Base-by-base conservation (phyloP, 2,329 filamentous ascomycete genomes). In the Ophiostoma piceae region DNA sequence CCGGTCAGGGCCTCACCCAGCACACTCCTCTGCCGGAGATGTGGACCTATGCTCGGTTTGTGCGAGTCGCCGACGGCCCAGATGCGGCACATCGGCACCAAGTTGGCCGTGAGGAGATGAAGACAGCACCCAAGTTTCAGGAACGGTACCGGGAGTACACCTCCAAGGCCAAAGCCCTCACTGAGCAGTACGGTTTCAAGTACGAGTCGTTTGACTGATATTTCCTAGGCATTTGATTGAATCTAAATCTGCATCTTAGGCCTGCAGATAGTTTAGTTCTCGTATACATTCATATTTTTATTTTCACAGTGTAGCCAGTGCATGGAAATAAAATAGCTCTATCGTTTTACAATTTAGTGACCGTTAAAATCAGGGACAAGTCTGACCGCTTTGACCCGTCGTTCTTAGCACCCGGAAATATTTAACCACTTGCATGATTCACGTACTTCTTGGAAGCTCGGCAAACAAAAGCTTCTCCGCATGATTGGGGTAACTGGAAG, bases 21-120 rank as follows among this genome's bases (percentile, higher is more conserved):
- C 95, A 98, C 77, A 98, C 95, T 1, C 95, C 95, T n/a, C 83
- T 98, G 74, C 94, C 92, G n/a, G 86, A 85, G 77, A 89, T 94
- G 87, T 96, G 92, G 88, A 88, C 92, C n/a, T 82, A 85, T 71
- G 91, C 93, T 76, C 84, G 93, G 70, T 96, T 93, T 6, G 84
- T 97, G 79, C 85, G 92, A 72, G 87, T 97, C 74, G 93, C 92
- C 0, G 94, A 98, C 79, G 94, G 94, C 0, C 94, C 94, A 0
- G 95, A 98, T 80, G 95, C 98, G 86, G 95, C 97, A 71, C 94
- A 96, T 79, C 80, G 93, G 74, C 83, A 92, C 78, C 92, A 95
- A 81, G 83, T 95, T 82, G 92, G 91, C 16, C 84, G 85, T 74
- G 92, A 92, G 74, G 92, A 94, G 84, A 93, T 92, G 78, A 90